Conservation (phyloP, 2,329 filamentous ascomycete species). For the Cercospora zeae-maydis region DNA sequence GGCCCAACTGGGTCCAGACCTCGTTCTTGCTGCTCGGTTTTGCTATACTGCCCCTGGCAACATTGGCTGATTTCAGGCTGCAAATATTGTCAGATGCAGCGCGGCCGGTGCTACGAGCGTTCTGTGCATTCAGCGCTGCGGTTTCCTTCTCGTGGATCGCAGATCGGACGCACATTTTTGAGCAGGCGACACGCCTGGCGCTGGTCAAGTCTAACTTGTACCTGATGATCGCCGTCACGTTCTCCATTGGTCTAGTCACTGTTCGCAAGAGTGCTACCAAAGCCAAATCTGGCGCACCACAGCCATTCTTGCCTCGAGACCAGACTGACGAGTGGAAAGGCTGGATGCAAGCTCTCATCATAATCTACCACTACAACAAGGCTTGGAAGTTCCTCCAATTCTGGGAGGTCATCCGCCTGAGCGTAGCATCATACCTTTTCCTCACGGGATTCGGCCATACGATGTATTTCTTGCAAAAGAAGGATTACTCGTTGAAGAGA, state of each 20-base stretch:
- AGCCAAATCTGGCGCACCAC: conserved; percentile 10
- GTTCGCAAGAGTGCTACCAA: conserved; percentile 17
- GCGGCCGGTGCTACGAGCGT: conserved; percentile 13
- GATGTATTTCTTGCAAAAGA: conserved; percentile 54
- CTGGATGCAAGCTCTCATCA: conserved; percentile 57
- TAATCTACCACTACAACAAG: conserved; percentile 59
- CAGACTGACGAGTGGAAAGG: conserved; percentile 66
- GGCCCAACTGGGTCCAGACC: conserved; percentile 39
- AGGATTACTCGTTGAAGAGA: conserved; percentile 56
- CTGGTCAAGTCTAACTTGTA: conserved; percentile 37
- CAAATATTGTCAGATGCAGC: conserved; percentile 9
- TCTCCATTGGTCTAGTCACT: conserved; percentile 31
- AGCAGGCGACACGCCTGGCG: conserved; percentile 49
- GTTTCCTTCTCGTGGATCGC: conserved; percentile 44
- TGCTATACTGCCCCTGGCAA: conserved; percentile 31
- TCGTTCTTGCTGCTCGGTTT: conserved; percentile 35
- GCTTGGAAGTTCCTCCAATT: conserved; percentile 50
- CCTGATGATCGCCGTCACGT: conserved; percentile 29
- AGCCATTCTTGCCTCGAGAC: conserved; percentile 50
- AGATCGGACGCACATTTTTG: conserved; percentile 54
- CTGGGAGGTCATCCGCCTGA: conserved; percentile 54
- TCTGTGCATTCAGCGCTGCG: conserved; percentile 13
- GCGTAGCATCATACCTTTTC: conserved; percentile 59
- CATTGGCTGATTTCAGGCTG: conserved; percentile 11
- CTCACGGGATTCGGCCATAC: conserved; percentile 61